Base-by-base conservation (phyloP, 352 stramenopile genomes). In the Pythium monospermum region DNA sequence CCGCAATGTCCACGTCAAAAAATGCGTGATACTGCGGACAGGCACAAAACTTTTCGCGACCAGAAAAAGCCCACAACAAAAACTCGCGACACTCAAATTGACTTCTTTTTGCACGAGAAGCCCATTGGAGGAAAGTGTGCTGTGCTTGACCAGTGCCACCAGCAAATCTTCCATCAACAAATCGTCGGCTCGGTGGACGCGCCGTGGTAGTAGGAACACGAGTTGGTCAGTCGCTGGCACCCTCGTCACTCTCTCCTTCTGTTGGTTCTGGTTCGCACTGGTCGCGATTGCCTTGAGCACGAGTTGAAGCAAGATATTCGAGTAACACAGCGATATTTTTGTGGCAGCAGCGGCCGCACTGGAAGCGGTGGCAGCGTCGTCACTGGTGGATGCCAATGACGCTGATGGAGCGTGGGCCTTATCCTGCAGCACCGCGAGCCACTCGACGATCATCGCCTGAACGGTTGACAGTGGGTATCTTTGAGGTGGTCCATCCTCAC, bases 221-320 rank as follows among this genome's bases (percentile, higher is more conserved):
- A n/a, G n/a, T n/a, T n/a, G n/a, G n/a, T n/a, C n/a, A n/a, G n/a
- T n/a, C n/a, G n/a, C n/a, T n/a, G n/a, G n/a, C n/a, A n/a, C n/a
- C n/a, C n/a, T n/a, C n/a, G n/a, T n/a, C n/a, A n/a, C n/a, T n/a
- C n/a, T n/a, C n/a, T n/a, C n/a, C n/a, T n/a, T 13, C 62, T 56
- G 41, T 79, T 77, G 7, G 5, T 52, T 19, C 0, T 32, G 27
- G 3, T 23, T 10, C 6, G 16, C 23, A 3, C 32, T 26, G 1
- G 25, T 33, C 5, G 77, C 75, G 38, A 91, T 76, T 2, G 73
- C 78, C 52, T 91, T 91, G 8, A 87, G 28, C 12, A 84, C 66
- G 15, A 91, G 56, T 25, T 86, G 77, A 4, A 91, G 44, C 7
- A 91, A 56, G 2, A 80, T 58, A 26, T 74, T 72, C 0, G 80